Evolutionary conservation across 2,329 filamentous ascomycete genomes (phyloP).

Genomic region (Monosporascus cannonballus): DNA sequence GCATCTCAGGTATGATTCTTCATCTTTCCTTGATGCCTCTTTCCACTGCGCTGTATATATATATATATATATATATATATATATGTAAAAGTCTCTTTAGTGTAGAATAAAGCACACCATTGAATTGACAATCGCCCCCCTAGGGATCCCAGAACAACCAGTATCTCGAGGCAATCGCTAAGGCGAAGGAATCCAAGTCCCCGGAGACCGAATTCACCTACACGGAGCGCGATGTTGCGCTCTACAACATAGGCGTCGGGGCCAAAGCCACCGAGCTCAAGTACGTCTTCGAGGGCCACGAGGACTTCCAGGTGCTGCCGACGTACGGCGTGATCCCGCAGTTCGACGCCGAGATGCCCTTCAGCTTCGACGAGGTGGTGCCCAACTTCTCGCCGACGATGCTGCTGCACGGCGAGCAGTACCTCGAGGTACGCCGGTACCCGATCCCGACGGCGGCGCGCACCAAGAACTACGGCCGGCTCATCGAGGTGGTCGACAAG

Average conservation of each 20-base stretch:
- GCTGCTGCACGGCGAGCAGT: slow-evolving; percentile 98
- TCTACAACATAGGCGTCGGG: slow-evolving; percentile 93
- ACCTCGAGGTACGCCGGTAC: slow-evolving; percentile 87
- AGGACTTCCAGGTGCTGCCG: slow-evolving; percentile 89
- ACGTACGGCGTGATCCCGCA: slow-evolving; percentile 96
- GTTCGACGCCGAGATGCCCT: slow-evolving; percentile 78
- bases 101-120: slow-evolving; percentile 9
- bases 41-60: slow-evolving; percentile 18
- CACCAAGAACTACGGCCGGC: slow-evolving; percentile 67
- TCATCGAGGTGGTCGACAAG: slow-evolving; percentile 96
- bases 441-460: slow-evolving; percentile 81
- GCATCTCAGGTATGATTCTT: slow-evolving; percentile 51
- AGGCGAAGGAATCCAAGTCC: slow-evolving; percentile 52
- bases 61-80: slow-evolving; percentile 20
- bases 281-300: slow-evolving; percentile 83
- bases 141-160: slow-evolving; percentile 46
- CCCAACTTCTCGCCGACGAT: slow-evolving; percentile 98
- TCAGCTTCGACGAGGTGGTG: slow-evolving; percentile 73
- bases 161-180: slow-evolving; percentile 71
- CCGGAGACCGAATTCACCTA: slow-evolving; percentile 71
- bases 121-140: slow-evolving; percentile 12
- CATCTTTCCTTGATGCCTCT: slow-evolving; percentile 19
- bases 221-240: slow-evolving; percentile 79
- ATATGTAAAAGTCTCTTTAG: slow-evolving; percentile 20
- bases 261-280: slow-evolving; percentile 84